Base-by-base conservation (phyloP, 805 yeast species). In the Barnettozyma siamensis region DNA sequence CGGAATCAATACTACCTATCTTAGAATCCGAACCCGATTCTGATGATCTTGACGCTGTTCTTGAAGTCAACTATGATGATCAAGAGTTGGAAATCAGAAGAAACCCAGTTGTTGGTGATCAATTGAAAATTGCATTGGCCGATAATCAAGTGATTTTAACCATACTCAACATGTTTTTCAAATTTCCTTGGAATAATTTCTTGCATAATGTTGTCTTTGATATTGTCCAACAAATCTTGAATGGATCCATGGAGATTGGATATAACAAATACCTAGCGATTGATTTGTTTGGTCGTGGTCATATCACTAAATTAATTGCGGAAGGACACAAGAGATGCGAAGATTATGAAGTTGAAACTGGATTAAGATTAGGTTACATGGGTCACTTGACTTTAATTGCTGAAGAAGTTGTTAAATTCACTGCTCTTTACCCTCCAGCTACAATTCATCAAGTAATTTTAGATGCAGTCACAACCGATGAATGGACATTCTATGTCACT, bases 171-270 rank as follows among this genome's bases (percentile, higher is more conserved):
- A 78, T 84, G 72, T 87, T 93, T 56, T 80, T 89, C 62, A 67
- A 73, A 46, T 88, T 81, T 62, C 96, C 98, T 7, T 93, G 98
- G 98, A 93, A 93, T 61, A 93, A 93, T 58, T 93, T 93, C 57
- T 75, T 93, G 69, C 99, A 93, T 63, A 93, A 91, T 57, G 99
- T 93, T 43, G 96, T 93, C 8, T 93, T 91, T 69, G 99, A 93
- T 64, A 78, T 93, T 47, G 83, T 93, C 26, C 99, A 93, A 62
- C 99, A 93, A 60, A 79, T 93, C 16, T 75, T 93, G 60, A 88
- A 88, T 61, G 98, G 96, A 1, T 75, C 82, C 33, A 75, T 82
- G 71, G 91, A 86, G 48, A 76, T 83, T 45, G 91, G 95, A 12
- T 89, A 83, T 54, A 91, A 89, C 64, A 80, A 83, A 48, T 88